These are phyloP conservation scores for Ottelia alismoides DNA, from an alignment of 106 monocot species.

Conservation along the genomic window DNA sequence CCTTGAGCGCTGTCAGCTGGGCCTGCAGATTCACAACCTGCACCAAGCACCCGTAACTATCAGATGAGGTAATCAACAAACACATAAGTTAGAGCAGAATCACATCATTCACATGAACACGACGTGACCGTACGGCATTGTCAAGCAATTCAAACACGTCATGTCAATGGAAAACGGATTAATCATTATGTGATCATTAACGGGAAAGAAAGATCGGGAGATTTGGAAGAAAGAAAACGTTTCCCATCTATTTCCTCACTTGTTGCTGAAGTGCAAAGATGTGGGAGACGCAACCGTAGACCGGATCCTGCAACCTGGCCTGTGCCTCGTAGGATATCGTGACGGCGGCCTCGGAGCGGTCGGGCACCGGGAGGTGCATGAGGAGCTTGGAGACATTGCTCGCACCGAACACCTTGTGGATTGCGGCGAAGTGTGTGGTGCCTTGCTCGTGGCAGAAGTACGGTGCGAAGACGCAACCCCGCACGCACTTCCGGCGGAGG, in stretches of 20 bases:
- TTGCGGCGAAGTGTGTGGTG: too few relatives aligned
- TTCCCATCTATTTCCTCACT: slow-evolving; percentile 7
- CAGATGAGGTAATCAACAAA: background rate
- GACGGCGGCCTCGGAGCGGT: slow-evolving; percentile 48
- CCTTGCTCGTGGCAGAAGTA: too few relatives aligned
- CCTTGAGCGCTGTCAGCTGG: background rate
- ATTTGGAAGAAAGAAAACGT: background rate
- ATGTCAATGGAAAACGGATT: background rate
- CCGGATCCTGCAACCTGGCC: slow-evolving; percentile 43
- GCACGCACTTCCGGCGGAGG: slow-evolving; percentile 50
- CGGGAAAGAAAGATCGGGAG: background rate
- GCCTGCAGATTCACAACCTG: background rate
- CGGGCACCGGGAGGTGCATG: slow-evolving; percentile 18
- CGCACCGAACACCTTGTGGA: slow-evolving; percentile 75
- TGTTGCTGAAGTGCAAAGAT: slow-evolving; percentile 69
- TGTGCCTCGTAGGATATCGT: slow-evolving; percentile 67
- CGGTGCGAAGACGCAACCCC: too few relatives aligned
- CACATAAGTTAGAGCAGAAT: background rate
- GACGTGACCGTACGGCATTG: background rate
- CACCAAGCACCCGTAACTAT: background rate
- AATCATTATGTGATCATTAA: too few relatives aligned
- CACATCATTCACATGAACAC: background rate
- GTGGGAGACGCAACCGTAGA: too few relatives aligned
- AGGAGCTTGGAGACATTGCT: slow-evolving; percentile 70
- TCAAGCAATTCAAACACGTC: background rate